A percentile compares a stretch with the other conserved stretches of the same genome.
phyloP scores from a whole-genome alignment of 345 rosid species.

The Moricandia arvensis region DNA sequence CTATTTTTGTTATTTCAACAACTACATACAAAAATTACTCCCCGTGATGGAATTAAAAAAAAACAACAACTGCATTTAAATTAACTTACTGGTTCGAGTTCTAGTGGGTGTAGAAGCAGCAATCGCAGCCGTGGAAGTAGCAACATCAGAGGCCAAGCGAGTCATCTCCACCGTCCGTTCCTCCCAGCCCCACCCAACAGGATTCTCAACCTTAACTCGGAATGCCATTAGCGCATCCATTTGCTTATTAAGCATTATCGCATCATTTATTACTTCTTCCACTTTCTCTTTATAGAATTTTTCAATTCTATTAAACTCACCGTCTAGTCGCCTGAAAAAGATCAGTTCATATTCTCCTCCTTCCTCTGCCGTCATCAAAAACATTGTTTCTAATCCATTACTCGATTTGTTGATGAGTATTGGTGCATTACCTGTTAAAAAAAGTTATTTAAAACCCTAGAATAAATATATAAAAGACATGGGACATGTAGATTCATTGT shows the following conservation, averaged over 20 bases:
- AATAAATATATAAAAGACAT: neutral
- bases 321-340: constrained; percentile 61
- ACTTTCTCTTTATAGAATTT: constrained; percentile 51
- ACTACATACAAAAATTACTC: neutral
- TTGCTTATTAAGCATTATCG: constrained; percentile 46
- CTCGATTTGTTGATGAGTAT: constrained; percentile 45
- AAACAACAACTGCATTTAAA: neutral
- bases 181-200: constrained; percentile 41
- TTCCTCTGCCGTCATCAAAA: constrained; percentile 47
- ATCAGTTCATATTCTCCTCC: constrained; percentile 67
- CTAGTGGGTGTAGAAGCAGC: constrained; percentile 43
- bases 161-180: constrained; percentile 48
- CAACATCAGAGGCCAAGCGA: constrained; percentile 20
- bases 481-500: neutral
- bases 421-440: constrained; percentile 10
- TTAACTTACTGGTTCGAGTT: constrained; percentile 42
- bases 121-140: constrained; percentile 36
- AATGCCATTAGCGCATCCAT: constrained; percentile 62
- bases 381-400: constrained; percentile 44
- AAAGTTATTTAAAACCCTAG: neutral
- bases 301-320: constrained; percentile 58
- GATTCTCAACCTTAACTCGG: constrained; percentile 61
- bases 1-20: neutral
- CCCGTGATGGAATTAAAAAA: neutral
- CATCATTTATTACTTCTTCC: constrained; percentile 59